phyloP scores from a whole-genome alignment of 768 basidiomycete genomes.

The Mrakia hoshinonis region DNA sequence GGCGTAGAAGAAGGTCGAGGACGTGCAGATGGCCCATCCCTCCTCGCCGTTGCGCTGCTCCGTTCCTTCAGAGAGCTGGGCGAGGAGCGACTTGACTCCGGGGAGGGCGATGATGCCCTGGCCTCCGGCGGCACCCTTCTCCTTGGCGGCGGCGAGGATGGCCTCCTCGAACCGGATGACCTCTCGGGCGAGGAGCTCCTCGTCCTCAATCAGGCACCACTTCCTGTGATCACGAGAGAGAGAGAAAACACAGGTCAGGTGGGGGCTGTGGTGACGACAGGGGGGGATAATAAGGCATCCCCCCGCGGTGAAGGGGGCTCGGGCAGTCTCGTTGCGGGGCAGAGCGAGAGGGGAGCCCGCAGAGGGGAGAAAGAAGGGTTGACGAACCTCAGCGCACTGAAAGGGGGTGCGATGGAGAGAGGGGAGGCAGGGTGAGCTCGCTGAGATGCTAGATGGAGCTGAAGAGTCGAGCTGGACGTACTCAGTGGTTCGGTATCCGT shows the following conservation, averaged over 20 bases:
- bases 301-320: too few relatives aligned
- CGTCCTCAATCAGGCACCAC: constrained; percentile 27
- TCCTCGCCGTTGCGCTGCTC: constrained; percentile 25
- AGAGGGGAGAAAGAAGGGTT: background rate
- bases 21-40: constrained; percentile 30
- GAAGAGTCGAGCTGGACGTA: too few relatives aligned
- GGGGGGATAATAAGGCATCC: background rate
- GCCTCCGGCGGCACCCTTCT: constrained; percentile 10
- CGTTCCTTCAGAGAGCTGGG: constrained; percentile 18
- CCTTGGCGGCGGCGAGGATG: constrained; percentile 28
- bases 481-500: constrained; percentile 28
- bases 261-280: background rate
- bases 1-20: constrained; percentile 60
- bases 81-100: constrained; percentile 24
- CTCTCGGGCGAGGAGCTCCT: constrained; percentile 23
- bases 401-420: background rate
- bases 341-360: background rate
- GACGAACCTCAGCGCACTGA: constrained; percentile 7
- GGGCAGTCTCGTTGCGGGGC: background rate
- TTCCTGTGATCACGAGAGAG: constrained; percentile 32
- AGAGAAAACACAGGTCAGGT: background rate
- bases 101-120: constrained; percentile 28
- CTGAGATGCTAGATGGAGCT: too few relatives aligned
- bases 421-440: background rate
- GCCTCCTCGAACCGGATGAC: constrained; percentile 29